Evolutionary conservation across 2,329 filamentous ascomycete species (phyloP), one percentile per base, ranked within the genome.

Genomic region (Orbilia brochopaga): DNA sequence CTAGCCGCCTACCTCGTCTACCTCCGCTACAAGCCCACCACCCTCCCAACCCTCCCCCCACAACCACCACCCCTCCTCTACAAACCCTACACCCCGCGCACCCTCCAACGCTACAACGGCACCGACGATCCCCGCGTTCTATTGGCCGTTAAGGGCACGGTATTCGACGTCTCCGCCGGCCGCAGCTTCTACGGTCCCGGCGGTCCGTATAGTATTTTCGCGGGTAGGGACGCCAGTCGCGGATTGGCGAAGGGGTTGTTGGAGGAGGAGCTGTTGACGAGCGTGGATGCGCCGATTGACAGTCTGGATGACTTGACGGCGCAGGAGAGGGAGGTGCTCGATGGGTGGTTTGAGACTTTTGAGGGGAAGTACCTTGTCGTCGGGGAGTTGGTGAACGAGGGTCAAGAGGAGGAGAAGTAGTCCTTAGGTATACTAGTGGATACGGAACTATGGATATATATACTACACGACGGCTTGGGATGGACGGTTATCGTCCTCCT

Each of bases 171-270:
- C 23, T 72, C 67, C 13, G 82, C 87, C 13, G 93, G 94, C 23
- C 86, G 89, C 78, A 92, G 95, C 82, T 97, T 97, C 80, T 99
- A 99, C 81, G 94, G 94, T 2, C 94, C 94, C 19, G 92, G 92
- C 11, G 93, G 93, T 0, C 92, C 93, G 1, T 99, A 99, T 80
- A 88, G 88, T 79, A 97, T 97, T 82, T 99, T 99, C 78, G 94
- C 94, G 0, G 94, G 94, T 0, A 84, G 92, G 42, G 94, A 99
- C 80, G 94, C 94, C 19, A 91, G 86, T 74, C 85, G 93, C 58
- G 94, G 94, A 0, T 82, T 99, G 70, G 93, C 94, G 0, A 90
- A 86, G 79, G 91, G 92, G 69, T 96, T 91, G 81, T 97, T 99
- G 79, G 94, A 97, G 79, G 87, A 90, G 83, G 90, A 92, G 5